Conservation (phyloP, 139 green algal genomes). For the Closterium sp. region DNA sequence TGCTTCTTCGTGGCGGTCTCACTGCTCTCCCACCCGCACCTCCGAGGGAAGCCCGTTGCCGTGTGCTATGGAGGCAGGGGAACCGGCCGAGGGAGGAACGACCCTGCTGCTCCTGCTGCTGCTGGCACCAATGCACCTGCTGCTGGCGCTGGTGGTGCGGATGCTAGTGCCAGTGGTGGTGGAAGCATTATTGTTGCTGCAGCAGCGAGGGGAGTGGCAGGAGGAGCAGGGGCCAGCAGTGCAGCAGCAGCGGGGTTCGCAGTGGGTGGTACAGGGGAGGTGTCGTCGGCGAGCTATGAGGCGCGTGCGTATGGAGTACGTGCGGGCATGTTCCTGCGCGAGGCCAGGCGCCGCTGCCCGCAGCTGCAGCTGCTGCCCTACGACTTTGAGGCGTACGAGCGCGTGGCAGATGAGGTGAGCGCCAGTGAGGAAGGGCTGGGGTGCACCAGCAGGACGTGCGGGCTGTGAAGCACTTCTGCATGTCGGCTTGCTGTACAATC, state of each 20-base stretch:
- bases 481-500: not conserved
- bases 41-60: slow-evolving; percentile 61
- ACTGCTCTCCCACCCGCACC: slow-evolving; percentile 15
- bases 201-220: not conserved
- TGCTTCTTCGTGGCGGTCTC: slow-evolving; percentile 90
- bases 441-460: not conserved
- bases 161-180: not conserved
- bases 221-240: not conserved
- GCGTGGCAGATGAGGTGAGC: slow-evolving; percentile 60
- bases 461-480: not conserved
- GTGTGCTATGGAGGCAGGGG: slow-evolving; percentile 77
- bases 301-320: slow-evolving; percentile 71
- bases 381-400: slow-evolving; percentile 88
- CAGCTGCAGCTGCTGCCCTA: slow-evolving; percentile 89
- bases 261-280: slow-evolving; percentile 71
- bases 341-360: slow-evolving; percentile 84
- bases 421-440: not conserved
- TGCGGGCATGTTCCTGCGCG: slow-evolving; percentile 82
- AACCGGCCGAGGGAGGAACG: not conserved
- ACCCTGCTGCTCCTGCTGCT: not conserved
- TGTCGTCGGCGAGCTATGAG: slow-evolving; percentile 89
- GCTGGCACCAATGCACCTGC: not conserved
- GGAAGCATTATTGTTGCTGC: not conserved
- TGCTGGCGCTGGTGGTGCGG: not conserved
- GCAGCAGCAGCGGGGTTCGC: not conserved